Evolutionary conservation across 345 rosid species (phyloP).

Genomic region (Mercurialis annua): DNA sequence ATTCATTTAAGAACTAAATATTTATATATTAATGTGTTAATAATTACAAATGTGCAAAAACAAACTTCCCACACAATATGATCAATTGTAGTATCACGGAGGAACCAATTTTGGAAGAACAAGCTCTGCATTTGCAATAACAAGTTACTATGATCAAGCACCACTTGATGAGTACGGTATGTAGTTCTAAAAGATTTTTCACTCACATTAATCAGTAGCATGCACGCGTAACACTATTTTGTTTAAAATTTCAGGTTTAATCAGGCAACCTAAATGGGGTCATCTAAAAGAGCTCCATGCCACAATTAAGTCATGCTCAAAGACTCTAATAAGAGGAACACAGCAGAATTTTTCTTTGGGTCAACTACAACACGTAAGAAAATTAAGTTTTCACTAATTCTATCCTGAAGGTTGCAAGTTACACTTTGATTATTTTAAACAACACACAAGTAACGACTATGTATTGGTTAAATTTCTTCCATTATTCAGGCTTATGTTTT

Average conservation of each 20-base stretch:
- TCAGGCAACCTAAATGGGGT: constrained; percentile 75
- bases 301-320: constrained; percentile 52
- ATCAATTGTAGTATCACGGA: constrained; percentile 58
- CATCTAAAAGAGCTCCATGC: constrained; percentile 71
- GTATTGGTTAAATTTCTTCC: not conserved
- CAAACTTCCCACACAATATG: constrained; percentile 1
- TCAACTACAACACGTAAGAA: constrained; percentile 51
- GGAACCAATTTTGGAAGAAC: constrained; percentile 82
- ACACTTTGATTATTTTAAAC: not conserved
- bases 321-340: constrained; percentile 48
- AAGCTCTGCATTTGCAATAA: constrained; percentile 45
- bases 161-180: constrained; percentile 82
- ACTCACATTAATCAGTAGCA: not conserved
- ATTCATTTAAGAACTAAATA: not conserved
- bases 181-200: not conserved
- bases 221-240: not conserved
- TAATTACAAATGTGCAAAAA: not conserved
- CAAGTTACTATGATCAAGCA: constrained; percentile 72
- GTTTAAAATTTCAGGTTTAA: constrained; percentile 40
- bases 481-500: constrained; percentile 56
- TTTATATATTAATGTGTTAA: not conserved
- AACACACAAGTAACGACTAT: not conserved
- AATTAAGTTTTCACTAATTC: not conserved
- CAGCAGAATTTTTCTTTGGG: constrained; percentile 35
- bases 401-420: not conserved